Base-by-base conservation (phyloP, 1,139 yeast species). In the Yamadazyma taylorii region DNA sequence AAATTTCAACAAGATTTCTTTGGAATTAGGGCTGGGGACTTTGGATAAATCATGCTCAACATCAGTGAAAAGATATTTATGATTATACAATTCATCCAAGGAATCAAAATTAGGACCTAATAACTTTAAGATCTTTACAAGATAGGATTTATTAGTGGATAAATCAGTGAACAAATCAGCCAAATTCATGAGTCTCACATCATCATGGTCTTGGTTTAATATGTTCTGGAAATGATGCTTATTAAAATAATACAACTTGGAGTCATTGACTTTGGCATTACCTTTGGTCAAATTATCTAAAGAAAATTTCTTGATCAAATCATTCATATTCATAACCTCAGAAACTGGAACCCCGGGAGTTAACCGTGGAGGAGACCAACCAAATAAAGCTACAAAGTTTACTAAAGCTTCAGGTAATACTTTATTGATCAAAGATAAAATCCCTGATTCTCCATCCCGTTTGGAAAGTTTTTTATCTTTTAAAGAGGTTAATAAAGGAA, bases 361-460 rank as follows among this genome's bases (percentile, higher is more conserved):
- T 24, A 65, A 68, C 47, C 88, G 66, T 11, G 80, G 78, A 3
- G 95, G 94, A 2, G 96, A 75, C 98, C 98, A 92, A 0, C 99
- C 99, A 60, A 88, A 85, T 38, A 92, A 69, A 0, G 94, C 96
- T 30, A 85, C 85, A 58, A 88, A 92, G 52, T 92, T 94, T 10
- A 87, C 66, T 35, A 94, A 60, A 0, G 98, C 94, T 53, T 88
- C 96, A 0, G 97, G 95, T 13, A 88, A 61, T 14, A 86, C 73
- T 30, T 69, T 66, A 1, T 70, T 66, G 33, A 71, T 75, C 61
- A 85, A 65, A 10, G 75, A 71, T 47, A 76, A 60, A 4, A 88
- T 79, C 30, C 90, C 88, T 13, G 78, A 76, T 55, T 88, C 96
- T 3, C 95, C 95, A 19, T 81, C 78, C 45, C 99, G 72, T 55